phyloP scores from a whole-genome alignment of 2,329 filamentous ascomycete species.

The Sporothrix variecibatus region DNA sequence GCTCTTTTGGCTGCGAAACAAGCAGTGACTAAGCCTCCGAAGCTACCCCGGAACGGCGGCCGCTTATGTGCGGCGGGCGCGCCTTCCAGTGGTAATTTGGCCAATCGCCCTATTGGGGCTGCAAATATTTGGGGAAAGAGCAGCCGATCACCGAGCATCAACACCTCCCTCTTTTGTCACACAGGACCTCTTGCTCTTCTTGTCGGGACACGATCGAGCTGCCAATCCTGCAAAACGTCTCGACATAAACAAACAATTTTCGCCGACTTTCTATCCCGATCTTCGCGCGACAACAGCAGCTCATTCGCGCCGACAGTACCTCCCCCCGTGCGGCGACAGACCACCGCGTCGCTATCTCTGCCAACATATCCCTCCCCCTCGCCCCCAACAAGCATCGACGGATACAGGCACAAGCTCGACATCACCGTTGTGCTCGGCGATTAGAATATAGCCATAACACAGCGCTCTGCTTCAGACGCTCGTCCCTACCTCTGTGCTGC shows the following conservation, averaged over 20 bases:
- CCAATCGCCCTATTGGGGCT: background rate
- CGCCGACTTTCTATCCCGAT: background rate
- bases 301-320: background rate
- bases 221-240: background rate
- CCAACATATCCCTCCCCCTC: background rate
- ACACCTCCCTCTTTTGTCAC: conserved; percentile 4
- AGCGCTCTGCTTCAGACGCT: background rate
- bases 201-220: background rate
- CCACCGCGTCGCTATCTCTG: background rate
- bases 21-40: conserved; percentile 14
- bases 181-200: background rate
- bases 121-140: conserved; percentile 16
- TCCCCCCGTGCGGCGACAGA: background rate
- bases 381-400: background rate
- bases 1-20: background rate
- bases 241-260: background rate
- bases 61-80: background rate
- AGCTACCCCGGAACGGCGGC: conserved; percentile 1
- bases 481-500: background rate
- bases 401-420: background rate
- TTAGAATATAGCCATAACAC: background rate
- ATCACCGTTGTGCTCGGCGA: background rate
- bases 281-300: background rate
- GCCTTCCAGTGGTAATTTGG: conserved; percentile 5
- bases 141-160: background rate